Percentiles rank a stretch among this genome's conserved stretches.
Conservation (phyloP, 2,329 filamentous ascomycete genomes). For the Nigrospora osmanthi region DNA sequence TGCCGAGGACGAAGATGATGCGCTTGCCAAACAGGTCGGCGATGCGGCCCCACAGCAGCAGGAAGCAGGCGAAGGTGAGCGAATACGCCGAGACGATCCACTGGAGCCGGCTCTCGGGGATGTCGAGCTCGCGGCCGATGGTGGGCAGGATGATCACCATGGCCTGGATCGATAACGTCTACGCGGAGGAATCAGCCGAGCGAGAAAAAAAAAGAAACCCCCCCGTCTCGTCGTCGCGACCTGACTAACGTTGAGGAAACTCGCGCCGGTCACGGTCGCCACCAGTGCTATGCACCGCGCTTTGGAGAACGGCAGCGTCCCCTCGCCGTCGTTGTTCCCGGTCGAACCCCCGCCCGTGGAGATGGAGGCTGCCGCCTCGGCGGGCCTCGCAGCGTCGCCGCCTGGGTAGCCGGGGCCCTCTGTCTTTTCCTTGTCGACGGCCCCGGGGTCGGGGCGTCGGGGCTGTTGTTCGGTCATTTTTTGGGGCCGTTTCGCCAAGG, state of each 20-base stretch:
- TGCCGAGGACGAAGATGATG: slow-evolving; percentile 56
- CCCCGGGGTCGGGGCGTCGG: too few relatives aligned
- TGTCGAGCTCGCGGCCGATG: slow-evolving; percentile 47
- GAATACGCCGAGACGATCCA: slow-evolving; percentile 62
- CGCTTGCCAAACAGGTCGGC: slow-evolving; percentile 62
- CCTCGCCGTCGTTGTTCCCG: slow-evolving; percentile 3
- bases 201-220: slow-evolving; percentile 4
- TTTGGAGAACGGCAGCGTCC: slow-evolving; percentile 33
- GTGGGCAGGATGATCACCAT: slow-evolving; percentile 56
- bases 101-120: slow-evolving; percentile 52
- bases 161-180: slow-evolving; percentile 50
- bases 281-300: slow-evolving; percentile 47
- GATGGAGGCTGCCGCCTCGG: too few relatives aligned
- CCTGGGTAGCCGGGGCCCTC: too few relatives aligned
- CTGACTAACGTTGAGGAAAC: slow-evolving; percentile 42
- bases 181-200: slow-evolving; percentile 5
- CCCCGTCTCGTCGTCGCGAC: too few relatives aligned
- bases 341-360: too few relatives aligned
- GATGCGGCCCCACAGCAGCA: slow-evolving; percentile 59
- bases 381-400: too few relatives aligned
- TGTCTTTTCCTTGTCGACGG: too few relatives aligned
- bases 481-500: too few relatives aligned
- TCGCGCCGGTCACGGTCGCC: slow-evolving; percentile 44
- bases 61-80: slow-evolving; percentile 59
- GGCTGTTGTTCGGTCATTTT: too few relatives aligned